Evolutionary conservation across 2,329 filamentous ascomycete genomes (phyloP), one percentile per base, ranked within the genome.

Genomic region (Xylariaceae sp.): DNA sequence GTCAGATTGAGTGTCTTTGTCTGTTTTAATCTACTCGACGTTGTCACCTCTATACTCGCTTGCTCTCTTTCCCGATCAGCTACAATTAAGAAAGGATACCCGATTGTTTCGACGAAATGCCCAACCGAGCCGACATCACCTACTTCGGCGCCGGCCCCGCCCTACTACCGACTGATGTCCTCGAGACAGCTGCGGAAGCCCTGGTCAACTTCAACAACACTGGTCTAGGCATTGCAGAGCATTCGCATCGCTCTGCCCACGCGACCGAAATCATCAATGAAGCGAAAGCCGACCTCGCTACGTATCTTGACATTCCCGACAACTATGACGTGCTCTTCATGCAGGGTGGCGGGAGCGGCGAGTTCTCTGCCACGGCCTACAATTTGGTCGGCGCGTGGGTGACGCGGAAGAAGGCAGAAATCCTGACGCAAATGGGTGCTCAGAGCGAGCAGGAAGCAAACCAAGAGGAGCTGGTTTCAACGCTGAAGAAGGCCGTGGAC

Each of bases 111-210:
- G 4, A 11, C 24, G 39, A 17, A 35, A 54, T 54, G 51, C 48
- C 50, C 34, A 31, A 36, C 13, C 45, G 49, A 44, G 39, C 42
- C 8, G 49, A 50, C 30, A 46, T 54, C 41, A 49, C 49, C 51
- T 93, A 94, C 68, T 95, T 95, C 55, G 89, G 90, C 47, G 90
- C 91, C 39, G 91, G 91, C 49, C 91, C 91, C 37, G 89, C 91
- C n/a, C 73, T 81, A 24, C 76, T 97, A 15, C 90, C 90, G 18
- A 94, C 87, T 11, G 68, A 79, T 3, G 87, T 96, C 17, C 78
- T 96, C 37, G 81, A 93, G 64, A 74, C 73, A 34, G 89, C 88
- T 38, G 81, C 89, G 2, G 64, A 80, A 60, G 86, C 87, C 2
- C 81, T 97, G 4, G 66, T 95, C 50, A 86, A 96, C 72, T 95